Conservation (phyloP, 805 yeast species). For the Kuraishia floccosa region DNA sequence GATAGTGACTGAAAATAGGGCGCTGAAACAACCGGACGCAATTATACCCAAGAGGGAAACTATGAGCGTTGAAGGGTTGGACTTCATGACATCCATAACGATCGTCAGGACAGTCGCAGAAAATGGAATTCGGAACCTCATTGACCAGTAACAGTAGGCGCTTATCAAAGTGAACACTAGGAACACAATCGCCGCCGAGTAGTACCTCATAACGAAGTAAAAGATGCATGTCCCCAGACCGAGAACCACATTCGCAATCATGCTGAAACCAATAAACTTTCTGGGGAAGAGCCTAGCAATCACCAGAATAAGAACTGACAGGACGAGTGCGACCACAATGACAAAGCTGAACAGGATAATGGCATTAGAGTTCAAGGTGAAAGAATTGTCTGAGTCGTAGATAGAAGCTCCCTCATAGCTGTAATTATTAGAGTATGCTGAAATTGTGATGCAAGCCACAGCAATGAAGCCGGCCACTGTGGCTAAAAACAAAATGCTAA, state of each 20-base stretch:
- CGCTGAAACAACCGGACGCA: conserved; percentile 49
- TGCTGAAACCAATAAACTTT: conserved; percentile 56
- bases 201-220: conserved; percentile 56
- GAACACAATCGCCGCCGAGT: conserved; percentile 73
- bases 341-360: conserved; percentile 59
- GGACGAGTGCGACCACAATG: conserved; percentile 44
- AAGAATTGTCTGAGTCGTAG: conserved; percentile 40
- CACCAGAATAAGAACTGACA: conserved; percentile 43
- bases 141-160: conserved; percentile 64
- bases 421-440: conserved; percentile 48
- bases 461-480: conserved; percentile 57
- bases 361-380: conserved; percentile 67
- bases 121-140: conserved; percentile 62
- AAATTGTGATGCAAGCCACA: conserved; percentile 56
- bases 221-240: conserved; percentile 72
- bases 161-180: conserved; percentile 52
- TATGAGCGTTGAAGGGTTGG: conserved; percentile 50
- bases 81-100: conserved; percentile 59
- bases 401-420: conserved; percentile 52
- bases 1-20: conserved; percentile 54
- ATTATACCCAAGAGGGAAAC: conserved; percentile 50
- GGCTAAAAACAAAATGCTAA: conserved; percentile 36
- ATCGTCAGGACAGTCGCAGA: conserved; percentile 59
- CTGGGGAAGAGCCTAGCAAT: conserved; percentile 58
- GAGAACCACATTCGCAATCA: conserved; percentile 52